Percentiles rank a stretch among this genome's conserved stretches.
phyloP scores from a whole-genome alignment of 176 grass and related monocot genomes.

The Canna indica region DNA sequence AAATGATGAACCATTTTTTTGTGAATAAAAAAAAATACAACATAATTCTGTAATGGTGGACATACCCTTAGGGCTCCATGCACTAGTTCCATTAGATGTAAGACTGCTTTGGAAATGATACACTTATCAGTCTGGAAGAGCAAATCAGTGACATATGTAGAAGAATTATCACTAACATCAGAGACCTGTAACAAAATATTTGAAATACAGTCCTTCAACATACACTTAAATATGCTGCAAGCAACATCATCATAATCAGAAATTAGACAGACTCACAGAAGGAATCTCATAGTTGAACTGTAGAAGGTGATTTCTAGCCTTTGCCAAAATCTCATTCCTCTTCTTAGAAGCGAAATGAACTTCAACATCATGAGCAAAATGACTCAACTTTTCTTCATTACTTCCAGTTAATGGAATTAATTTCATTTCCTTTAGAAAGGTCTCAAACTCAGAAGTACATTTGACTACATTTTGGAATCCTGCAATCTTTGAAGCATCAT shows the following conservation, averaged over 20 bases:
- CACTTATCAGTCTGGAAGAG: conserved; percentile 72
- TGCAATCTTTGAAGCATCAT: conserved; percentile 68
- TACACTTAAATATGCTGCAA: background rate
- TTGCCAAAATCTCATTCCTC: conserved; percentile 79
- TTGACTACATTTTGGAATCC: conserved; percentile 84
- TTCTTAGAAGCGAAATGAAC: conserved; percentile 95
- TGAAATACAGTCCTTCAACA: background rate
- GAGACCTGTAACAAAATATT: conserved; percentile 12
- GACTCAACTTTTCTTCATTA: conserved; percentile 73
- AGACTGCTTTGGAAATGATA: conserved; percentile 70
- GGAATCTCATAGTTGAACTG: conserved; percentile 52
- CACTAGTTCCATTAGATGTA: conserved; percentile 67
- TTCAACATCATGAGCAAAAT: conserved; percentile 87
- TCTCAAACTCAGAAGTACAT: conserved; percentile 74
- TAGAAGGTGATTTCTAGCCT: conserved; percentile 64
- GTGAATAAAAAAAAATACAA: background rate
- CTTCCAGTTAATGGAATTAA: conserved; percentile 53
- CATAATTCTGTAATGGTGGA: background rate
- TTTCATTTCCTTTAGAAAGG: conserved; percentile 48
- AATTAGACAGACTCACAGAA: conserved; percentile 47
- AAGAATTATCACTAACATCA: conserved; percentile 11
- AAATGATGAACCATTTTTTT: background rate
- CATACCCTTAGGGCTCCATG: conserved; percentile 84
- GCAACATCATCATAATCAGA: background rate
- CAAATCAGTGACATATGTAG: conserved; percentile 64